A percentile compares a stretch with the other conserved stretches of the same genome.
Evolutionary conservation across 495 filamentous ascomycete species (phyloP).

Genomic region (Hypoxylon fragiforme): DNA sequence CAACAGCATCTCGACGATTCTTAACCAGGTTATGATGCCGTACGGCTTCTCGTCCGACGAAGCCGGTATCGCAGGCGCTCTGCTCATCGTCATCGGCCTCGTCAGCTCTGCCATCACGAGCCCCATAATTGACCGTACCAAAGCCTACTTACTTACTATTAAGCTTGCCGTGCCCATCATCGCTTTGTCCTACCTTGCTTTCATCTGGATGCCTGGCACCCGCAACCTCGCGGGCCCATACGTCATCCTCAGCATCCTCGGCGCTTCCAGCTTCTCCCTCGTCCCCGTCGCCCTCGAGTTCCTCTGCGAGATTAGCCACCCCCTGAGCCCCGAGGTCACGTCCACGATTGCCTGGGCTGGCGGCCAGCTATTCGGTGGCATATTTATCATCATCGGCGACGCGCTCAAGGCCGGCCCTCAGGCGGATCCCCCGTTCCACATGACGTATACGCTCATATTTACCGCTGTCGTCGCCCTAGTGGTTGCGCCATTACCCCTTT

Average conservation of each 20-base stretch:
- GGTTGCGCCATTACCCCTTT: conserved; percentile 67
- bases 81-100: conserved; percentile 90
- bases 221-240: conserved; percentile 71
- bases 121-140: conserved; percentile 82
- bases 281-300: conserved; percentile 87
- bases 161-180: conserved; percentile 76
- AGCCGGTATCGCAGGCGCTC: conserved; percentile 84
- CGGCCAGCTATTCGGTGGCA: conserved; percentile 75
- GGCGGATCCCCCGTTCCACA: conserved; percentile 65
- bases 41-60: conserved; percentile 79
- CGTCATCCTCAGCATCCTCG: conserved; percentile 70
- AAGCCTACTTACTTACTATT: conserved; percentile 75
- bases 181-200: conserved; percentile 68
- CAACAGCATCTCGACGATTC: conserved; percentile 83
- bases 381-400: conserved; percentile 82
- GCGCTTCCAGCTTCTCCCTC: conserved; percentile 77
- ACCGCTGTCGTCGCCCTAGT: conserved; percentile 68
- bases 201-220: conserved; percentile 80
- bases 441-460: conserved; percentile 77
- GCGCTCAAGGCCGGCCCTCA: conserved; percentile 65
- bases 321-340: conserved; percentile 84
- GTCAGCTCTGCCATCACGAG: conserved; percentile 71
- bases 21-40: conserved; percentile 87
- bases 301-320: conserved; percentile 82
- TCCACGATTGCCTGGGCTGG: conserved; percentile 81